Evolutionary conservation across 176 grass and related monocot species (phyloP), one percentile per base, ranked within the genome.

Genomic region (Themeda triandra): DNA sequence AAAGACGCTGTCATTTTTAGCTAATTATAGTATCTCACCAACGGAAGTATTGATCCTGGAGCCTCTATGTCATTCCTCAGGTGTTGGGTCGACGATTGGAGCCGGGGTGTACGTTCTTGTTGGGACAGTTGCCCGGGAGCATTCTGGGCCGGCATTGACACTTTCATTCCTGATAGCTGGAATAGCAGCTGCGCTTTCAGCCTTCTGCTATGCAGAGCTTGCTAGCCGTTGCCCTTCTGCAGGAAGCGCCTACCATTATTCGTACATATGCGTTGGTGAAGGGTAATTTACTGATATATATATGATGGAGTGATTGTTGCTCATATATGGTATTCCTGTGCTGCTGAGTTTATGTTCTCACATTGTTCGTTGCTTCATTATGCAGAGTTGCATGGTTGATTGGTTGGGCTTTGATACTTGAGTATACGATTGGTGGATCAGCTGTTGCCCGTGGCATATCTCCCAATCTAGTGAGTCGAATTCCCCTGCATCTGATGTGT

Each of bases 241-340:
- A 10, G 94, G 94, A 82, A 96, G 94, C 23, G 94, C 94, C 41
- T 96, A 96, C 44, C 94, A 96, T 78, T 96, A 96, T 48, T 96
- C 94, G 0, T 96, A 96, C 89, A 96, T 96, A 45, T 96, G 94
- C 29, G 73, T 96, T 40, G 94, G 94, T 1, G 94, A 96, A 93
- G 94, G 94, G 94, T 96, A 91, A 87, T 76, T 77, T 58, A 67
- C 66, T 71, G n/a, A n/a, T n/a, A n/a, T 64, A 64, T 28, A 29
- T 58, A 58, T 36, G 7, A 10, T 69, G 5, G 30, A 23, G 11
- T 21, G 24, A 30, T 62, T n/a, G n/a, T n/a, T n/a, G n/a, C n/a
- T n/a, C 30, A 46, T 75, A 8, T 35, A 7, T 9, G 23, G 23
- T 42, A 39, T 74, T 28, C 33, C 5, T 65, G 7, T 62, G 69